A percentile compares a stretch with the other conserved stretches of the same genome.
Conservation (phyloP, 345 rosid genomes). For the Rhodamnia argentea region DNA sequence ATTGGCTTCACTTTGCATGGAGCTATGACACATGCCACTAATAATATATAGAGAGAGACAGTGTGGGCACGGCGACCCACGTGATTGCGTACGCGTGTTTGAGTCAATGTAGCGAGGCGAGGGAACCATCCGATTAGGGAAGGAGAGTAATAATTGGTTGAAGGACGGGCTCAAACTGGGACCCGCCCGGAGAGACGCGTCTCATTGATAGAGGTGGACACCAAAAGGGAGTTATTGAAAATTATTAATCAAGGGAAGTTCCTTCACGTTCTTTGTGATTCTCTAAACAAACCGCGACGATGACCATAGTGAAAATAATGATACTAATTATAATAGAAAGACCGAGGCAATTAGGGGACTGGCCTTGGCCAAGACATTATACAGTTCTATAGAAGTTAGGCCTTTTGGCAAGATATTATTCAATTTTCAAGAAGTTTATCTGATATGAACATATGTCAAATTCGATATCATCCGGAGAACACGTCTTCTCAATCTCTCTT, state of each 20-base stretch:
- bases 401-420: neutral
- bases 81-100: neutral
- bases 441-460: neutral
- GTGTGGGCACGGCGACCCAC: neutral
- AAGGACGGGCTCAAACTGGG: neutral
- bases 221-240: neutral
- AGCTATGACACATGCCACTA: neutral
- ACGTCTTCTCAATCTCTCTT: neutral
- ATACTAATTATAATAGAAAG: neutral
- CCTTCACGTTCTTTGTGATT: too few species aligned
- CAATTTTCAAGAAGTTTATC: neutral
- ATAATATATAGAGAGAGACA: neutral
- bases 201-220: neutral
- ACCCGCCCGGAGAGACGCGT: neutral
- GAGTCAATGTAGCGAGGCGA: neutral
- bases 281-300: too few species aligned
- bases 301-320: too few species aligned
- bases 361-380: neutral
- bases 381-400: neutral
- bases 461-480: neutral
- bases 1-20: neutral
- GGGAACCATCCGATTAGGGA: neutral
- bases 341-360: neutral
- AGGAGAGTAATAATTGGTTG: neutral
- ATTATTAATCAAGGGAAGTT: too few species aligned